Evolutionary conservation across 2,329 filamentous ascomycete genomes (phyloP).

Genomic region (Stachybotrys elegans): DNA sequence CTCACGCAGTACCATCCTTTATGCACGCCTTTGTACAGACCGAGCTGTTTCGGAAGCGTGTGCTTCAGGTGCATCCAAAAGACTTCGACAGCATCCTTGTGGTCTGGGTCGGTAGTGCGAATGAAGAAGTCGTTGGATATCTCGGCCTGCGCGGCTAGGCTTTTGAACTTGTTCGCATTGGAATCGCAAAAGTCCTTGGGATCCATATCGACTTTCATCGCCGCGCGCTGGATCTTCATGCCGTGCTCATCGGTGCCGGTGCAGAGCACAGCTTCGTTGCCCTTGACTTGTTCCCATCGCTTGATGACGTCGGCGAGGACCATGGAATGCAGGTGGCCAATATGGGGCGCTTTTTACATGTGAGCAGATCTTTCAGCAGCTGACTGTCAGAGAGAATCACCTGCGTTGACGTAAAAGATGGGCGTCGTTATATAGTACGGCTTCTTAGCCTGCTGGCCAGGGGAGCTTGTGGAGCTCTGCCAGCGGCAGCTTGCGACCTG

Average conservation of each 20-base stretch:
- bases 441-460: slow-evolving; percentile 42
- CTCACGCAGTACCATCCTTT: slow-evolving; percentile 96
- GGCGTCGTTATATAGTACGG: slow-evolving; percentile 94
- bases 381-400: slow-evolving; percentile 39
- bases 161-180: slow-evolving; percentile 74
- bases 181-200: slow-evolving; percentile 85
- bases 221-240: slow-evolving; percentile 92
- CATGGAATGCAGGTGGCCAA: slow-evolving; percentile 93
- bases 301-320: slow-evolving; percentile 87
- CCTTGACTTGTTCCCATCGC: slow-evolving; percentile 78
- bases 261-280: slow-evolving; percentile 65
- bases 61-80: slow-evolving; percentile 76
- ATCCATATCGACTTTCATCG: slow-evolving; percentile 61
- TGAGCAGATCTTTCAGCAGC: slow-evolving; percentile 2
- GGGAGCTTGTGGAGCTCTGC: slow-evolving; percentile 24
- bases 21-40: slow-evolving; percentile 81
- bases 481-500: slow-evolving; percentile 19
- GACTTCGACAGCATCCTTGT: slow-evolving; percentile 79
- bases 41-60: slow-evolving; percentile 51
- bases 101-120: slow-evolving; percentile 79
- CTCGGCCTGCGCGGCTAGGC: slow-evolving; percentile 63
- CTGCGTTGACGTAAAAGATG: slow-evolving; percentile 98
- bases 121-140: slow-evolving; percentile 84
- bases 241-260: slow-evolving; percentile 98
- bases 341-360: slow-evolving; percentile 93